Evolutionary conservation across 2,329 filamentous ascomycete genomes (phyloP), one percentile per base, ranked within the genome.

Genomic region (Curvularia sp.): DNA sequence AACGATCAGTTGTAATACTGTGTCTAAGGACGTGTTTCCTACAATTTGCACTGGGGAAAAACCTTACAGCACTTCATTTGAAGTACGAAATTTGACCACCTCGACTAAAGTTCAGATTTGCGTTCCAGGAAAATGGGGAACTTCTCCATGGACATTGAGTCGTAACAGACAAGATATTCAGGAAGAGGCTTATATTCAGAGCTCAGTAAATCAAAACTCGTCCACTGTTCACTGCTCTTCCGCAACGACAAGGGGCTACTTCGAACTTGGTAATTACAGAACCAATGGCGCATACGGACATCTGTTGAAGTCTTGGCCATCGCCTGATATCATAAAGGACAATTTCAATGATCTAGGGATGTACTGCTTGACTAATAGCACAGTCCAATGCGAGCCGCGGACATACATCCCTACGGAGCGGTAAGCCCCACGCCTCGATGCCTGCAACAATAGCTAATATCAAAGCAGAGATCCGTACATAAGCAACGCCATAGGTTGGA

Each of bases 161-260:
- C 48, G 48, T 12, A 31, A 18, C 38, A 41, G 33, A 26, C 48
- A 50, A 26, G 48, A 50, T 20, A 30, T n/a, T 26, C 8, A 3
- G 15, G 48, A 50, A 41, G 48, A 50, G 1, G 22, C 33, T 6
- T 35, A 33, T 35, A 30, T 48, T 28, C 28, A 48, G 10, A 28
- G 33, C 33, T 33, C 30, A 13, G 13, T 9, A 2, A 18, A 48
- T 33, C 7, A 15, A 20, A 33, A 48, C 12, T 28, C 22, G 4
- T 31, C 26, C 1, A 51, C 57, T 5, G 20, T 58, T 38, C 64
- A 59, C 10, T 67, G 64, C 48, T 49, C 50, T 22, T 47, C 51
- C 9, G 44, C 46, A 15, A 65, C 64, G 0, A 59, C 60, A 3
- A 56, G 64, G n/a, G 62, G 62, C 1, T 67, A 63, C 24, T 67